phyloP scores from a whole-genome alignment of 192 early-diverging fungal species.

The Coemansia sp. region DNA sequence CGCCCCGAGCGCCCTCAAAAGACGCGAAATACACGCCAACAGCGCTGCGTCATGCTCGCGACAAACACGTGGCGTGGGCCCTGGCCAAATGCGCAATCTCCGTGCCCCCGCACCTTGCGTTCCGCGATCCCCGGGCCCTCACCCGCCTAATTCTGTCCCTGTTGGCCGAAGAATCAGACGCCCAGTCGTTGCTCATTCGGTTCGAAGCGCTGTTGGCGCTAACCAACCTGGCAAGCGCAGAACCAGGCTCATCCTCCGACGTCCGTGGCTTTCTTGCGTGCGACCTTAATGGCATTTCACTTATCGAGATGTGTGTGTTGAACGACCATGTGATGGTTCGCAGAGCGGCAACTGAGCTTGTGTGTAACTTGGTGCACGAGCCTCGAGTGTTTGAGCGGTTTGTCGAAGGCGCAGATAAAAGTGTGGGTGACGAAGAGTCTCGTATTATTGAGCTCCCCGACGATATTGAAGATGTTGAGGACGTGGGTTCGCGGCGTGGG shows the following conservation, averaged over 20 bases:
- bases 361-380: slow-evolving; percentile 93
- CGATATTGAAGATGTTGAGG: slow-evolving; percentile 8
- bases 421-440: slow-evolving; percentile 8
- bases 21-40: slow-evolving; percentile 35
- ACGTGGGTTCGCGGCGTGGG: slow-evolving; percentile 22
- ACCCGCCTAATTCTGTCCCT: slow-evolving; percentile 65
- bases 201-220: slow-evolving; percentile 93
- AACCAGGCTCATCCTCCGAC: slow-evolving; percentile 55
- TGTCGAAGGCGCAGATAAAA: slow-evolving; percentile 40
- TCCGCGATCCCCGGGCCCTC: slow-evolving; percentile 70
- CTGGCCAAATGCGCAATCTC: slow-evolving; percentile 94
- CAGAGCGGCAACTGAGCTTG: slow-evolving; percentile 83
- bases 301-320: slow-evolving; percentile 77
- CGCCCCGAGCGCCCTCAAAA: slow-evolving; percentile 19
- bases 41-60: slow-evolving; percentile 29
- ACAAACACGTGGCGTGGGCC: slow-evolving; percentile 68
- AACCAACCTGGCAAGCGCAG: slow-evolving; percentile 82
- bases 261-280: slow-evolving; percentile 63
- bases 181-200: slow-evolving; percentile 61
- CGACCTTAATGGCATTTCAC: slow-evolving; percentile 61
- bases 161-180: slow-evolving; percentile 42
- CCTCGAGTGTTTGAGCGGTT: slow-evolving; percentile 78
- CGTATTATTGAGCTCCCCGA: slow-evolving; percentile 40
- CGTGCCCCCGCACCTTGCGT: slow-evolving; percentile 83
- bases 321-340: slow-evolving; percentile 77